These are phyloP conservation scores for Cladosporium sp. DNA, from an alignment of 2,329 filamentous ascomycete species.

Conservation along the genomic window DNA sequence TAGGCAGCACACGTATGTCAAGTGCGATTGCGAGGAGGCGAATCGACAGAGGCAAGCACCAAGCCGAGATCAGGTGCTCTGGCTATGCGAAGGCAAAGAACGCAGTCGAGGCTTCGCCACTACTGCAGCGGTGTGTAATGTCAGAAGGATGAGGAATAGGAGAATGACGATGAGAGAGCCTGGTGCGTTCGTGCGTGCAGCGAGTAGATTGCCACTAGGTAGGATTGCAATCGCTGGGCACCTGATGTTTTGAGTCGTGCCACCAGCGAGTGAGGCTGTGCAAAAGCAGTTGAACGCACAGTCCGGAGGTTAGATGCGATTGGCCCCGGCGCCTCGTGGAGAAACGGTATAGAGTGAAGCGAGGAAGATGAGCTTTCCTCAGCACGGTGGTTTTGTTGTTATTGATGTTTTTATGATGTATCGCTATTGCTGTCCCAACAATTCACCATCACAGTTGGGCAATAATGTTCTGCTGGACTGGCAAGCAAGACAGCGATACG, in stretches of 20 bases:
- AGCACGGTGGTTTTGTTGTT: background rate
- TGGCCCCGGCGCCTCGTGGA: slow-evolving; percentile 3
- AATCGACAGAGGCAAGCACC: background rate
- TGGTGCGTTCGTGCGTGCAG: background rate
- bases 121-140: background rate
- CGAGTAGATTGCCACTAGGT: background rate
- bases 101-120: background rate
- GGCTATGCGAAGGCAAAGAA: slow-evolving; percentile 3
- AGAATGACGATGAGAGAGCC: background rate
- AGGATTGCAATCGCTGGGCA: background rate
- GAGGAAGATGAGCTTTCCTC: background rate
- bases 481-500: background rate
- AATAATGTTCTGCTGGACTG: background rate
- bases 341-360: slow-evolving; percentile 6
- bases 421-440: background rate
- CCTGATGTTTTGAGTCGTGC: slow-evolving; percentile 1
- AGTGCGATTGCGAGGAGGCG: slow-evolving; percentile 8
- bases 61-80: background rate
- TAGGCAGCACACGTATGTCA: background rate
- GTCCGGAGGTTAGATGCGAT: background rate
- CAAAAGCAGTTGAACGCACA: slow-evolving; percentile 13
- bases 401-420: background rate
- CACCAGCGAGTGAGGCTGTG: slow-evolving; percentile 5
- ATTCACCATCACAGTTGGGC: background rate
- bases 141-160: background rate